These are phyloP conservation scores for Aegilops sharonensis DNA, from an alignment of 176 grass and related monocot species.

Conservation along the genomic window DNA sequence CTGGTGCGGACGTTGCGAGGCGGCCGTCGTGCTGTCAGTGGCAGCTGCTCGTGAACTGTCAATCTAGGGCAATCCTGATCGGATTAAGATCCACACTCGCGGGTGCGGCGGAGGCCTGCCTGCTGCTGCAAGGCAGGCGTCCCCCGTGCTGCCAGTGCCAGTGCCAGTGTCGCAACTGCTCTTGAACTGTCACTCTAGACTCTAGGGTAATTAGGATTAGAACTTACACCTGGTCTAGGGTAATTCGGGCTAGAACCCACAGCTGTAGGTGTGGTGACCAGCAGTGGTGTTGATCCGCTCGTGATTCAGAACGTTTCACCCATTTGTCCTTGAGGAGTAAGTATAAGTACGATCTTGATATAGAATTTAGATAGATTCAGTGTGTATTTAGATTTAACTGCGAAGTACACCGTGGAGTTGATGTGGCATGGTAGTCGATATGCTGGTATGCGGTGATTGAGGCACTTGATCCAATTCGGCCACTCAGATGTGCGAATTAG, in stretches of 20 bases:
- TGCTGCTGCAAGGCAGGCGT: neutral
- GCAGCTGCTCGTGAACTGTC: neutral
- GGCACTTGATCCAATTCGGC: neutral
- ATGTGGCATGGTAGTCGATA: neutral
- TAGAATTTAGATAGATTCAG: too few relatives aligned
- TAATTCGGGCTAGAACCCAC: neutral
- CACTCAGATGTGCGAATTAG: neutral
- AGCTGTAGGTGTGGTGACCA: neutral
- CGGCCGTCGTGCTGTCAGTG: neutral
- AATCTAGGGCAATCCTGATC: neutral
- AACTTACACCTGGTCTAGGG: neutral
- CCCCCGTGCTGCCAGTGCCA: too few relatives aligned
- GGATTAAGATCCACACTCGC: neutral
- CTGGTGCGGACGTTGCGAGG: too few relatives aligned
- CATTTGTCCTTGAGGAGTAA: neutral
- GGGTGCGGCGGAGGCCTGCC: too few relatives aligned
- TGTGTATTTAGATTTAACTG: neutral
- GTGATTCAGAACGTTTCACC: too few relatives aligned
- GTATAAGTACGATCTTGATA: neutral
- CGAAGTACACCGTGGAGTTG: neutral
- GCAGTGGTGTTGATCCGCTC: too few relatives aligned
- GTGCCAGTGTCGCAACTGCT: neutral
- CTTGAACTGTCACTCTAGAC: neutral
- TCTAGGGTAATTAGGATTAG: neutral
- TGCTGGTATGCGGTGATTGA: neutral